These are phyloP conservation scores for Flaveria linearis DNA, from an alignment of 129 eudicot species.

Conservation along the genomic window DNA sequence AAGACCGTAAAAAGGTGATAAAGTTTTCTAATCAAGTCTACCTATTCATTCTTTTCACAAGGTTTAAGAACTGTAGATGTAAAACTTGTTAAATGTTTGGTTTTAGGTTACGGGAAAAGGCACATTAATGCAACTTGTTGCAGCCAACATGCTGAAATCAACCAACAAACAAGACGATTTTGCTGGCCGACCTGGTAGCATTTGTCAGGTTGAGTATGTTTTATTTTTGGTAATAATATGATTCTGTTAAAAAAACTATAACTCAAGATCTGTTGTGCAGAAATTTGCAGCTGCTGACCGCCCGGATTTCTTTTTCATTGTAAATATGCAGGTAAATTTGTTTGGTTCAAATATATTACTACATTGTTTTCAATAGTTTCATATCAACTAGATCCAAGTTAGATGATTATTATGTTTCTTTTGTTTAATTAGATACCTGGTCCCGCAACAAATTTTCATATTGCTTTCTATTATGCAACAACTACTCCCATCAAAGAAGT, in stretches of 20 bases:
- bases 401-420: background rate
- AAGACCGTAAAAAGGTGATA: constrained; percentile 66
- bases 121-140: constrained; percentile 62
- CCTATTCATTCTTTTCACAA: constrained; percentile 1
- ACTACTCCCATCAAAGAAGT: constrained; percentile 54
- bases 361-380: background rate
- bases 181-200: constrained; percentile 67
- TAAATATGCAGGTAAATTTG: constrained; percentile 61
- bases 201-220: constrained; percentile 55
- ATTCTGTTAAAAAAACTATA: background rate
- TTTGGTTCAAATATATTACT: background rate
- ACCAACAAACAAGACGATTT: constrained; percentile 71
- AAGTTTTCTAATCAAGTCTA: background rate
- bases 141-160: constrained; percentile 65
- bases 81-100: background rate
- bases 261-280: constrained; percentile 42
- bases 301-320: constrained; percentile 65
- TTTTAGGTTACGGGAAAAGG: constrained; percentile 54
- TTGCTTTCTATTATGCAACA: constrained; percentile 63
- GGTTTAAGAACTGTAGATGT: background rate
- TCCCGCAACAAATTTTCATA: constrained; percentile 45
- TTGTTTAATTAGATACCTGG: constrained; percentile 57
- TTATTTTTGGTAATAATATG: background rate
- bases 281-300: constrained; percentile 65
- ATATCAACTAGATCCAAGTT: background rate